Evolutionary conservation across 164 flowering plant species (phyloP).

Genomic region (Macadamia integrifolia): DNA sequence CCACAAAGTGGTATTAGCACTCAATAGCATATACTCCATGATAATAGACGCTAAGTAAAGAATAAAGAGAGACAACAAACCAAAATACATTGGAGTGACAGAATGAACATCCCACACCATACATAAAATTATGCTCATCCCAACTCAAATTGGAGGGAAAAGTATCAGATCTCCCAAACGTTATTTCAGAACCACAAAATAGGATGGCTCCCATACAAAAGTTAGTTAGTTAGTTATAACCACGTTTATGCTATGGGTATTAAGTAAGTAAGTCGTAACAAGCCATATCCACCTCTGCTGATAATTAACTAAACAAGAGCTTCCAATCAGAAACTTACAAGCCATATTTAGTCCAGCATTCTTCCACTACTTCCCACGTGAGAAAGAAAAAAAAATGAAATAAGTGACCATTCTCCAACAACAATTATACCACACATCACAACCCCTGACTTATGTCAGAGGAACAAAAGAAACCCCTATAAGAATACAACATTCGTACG

Average conservation of each 20-base stretch:
- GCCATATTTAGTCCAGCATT: background rate
- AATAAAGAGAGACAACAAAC: background rate
- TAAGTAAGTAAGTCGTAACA: background rate
- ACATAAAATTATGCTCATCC: background rate
- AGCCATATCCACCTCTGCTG: background rate
- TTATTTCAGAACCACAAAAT: background rate
- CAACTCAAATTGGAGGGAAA: background rate
- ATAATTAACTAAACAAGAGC: background rate
- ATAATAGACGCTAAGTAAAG: too few species aligned
- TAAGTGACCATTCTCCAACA: background rate
- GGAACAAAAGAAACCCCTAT: background rate
- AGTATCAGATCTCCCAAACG: background rate
- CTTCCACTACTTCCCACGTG: conserved; percentile 2
- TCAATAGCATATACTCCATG: too few species aligned
- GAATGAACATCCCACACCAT: background rate
- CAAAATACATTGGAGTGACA: background rate
- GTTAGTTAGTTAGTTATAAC: conserved; percentile 1
- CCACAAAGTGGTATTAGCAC: too few species aligned
- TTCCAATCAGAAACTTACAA: background rate
- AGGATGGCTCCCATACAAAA: background rate
- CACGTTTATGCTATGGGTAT: background rate
- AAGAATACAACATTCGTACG: background rate
- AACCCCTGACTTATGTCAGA: background rate
- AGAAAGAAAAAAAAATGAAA: background rate
- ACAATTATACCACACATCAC: background rate